These are phyloP conservation scores for Pleurotus tuber-regium DNA, from an alignment of 768 basidiomycete species.

Conservation along the genomic window DNA sequence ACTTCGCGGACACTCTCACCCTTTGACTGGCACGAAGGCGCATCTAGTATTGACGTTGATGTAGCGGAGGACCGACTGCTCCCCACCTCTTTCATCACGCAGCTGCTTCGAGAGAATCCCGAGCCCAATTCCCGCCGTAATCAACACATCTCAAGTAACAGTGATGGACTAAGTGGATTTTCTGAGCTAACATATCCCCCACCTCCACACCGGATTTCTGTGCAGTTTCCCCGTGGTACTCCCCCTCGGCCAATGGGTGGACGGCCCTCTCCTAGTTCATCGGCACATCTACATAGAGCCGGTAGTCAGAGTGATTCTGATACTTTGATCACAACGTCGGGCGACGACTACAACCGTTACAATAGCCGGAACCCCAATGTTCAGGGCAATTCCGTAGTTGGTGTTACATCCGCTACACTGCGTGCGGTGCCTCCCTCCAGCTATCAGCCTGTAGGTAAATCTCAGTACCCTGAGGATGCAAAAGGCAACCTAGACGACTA, in stretches of 20 bases:
- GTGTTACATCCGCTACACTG: no score
- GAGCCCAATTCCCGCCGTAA: slow-evolving; percentile 20
- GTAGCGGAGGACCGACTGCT: slow-evolving; percentile 56
- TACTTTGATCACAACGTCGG: slow-evolving; percentile 34
- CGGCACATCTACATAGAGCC: slow-evolving; percentile 23
- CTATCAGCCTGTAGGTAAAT: no score
- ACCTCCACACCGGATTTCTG: slow-evolving; percentile 14
- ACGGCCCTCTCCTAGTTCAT: slow-evolving; percentile 32
- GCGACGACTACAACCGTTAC: slow-evolving; percentile 21
- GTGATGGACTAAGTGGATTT: slow-evolving; percentile 45
- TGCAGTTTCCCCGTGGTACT: slow-evolving; percentile 11
- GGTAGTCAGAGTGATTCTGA: slow-evolving; percentile 34
- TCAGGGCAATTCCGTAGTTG: no score
- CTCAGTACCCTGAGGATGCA: no score
- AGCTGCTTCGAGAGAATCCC: slow-evolving; percentile 45
- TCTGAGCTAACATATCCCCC: slow-evolving; percentile 60
- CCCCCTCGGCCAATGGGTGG: slow-evolving; percentile 19
- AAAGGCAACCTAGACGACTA: background rate
- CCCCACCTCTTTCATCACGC: slow-evolving; percentile 61
- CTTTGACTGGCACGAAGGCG: slow-evolving; percentile 61
- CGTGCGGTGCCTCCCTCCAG: slow-evolving; percentile 21
- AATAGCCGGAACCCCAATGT: no score
- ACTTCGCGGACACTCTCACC: slow-evolving; percentile 31
- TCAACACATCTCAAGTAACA: slow-evolving; percentile 30
- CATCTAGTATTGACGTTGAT: slow-evolving; percentile 54